A percentile compares a stretch with the other conserved stretches of the same genome.
Evolutionary conservation across 805 yeast species (phyloP).

Genomic region (Barnettozyma sp.): DNA sequence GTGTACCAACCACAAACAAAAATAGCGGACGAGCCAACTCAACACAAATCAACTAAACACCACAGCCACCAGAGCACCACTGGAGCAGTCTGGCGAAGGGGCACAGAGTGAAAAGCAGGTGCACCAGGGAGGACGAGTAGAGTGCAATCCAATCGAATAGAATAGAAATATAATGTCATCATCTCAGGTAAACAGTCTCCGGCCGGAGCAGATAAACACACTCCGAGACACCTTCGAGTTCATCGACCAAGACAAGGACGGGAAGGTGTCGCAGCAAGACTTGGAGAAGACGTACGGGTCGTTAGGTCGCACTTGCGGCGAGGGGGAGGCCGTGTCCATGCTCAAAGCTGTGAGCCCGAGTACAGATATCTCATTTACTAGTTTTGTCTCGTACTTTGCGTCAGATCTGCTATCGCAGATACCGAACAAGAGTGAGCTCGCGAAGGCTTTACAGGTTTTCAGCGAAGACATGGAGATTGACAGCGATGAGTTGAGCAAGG

Average conservation of each 20-base stretch:
- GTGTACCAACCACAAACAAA: too few relatives aligned
- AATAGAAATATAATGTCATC: too few relatives aligned
- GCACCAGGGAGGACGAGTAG: too few relatives aligned
- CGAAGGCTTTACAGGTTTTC: slow-evolving; percentile 54
- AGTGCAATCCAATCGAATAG: too few relatives aligned
- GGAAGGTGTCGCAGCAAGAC: slow-evolving; percentile 49
- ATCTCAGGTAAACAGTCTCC: slow-evolving; percentile 33
- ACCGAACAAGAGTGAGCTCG: slow-evolving; percentile 44
- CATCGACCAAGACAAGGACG: slow-evolving; percentile 79
- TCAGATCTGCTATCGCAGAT: slow-evolving; percentile 44
- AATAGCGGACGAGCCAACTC: too few relatives aligned
- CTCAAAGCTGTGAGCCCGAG: slow-evolving; percentile 15
- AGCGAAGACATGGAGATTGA: slow-evolving; percentile 38
- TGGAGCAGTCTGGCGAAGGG: too few relatives aligned
- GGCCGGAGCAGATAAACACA: slow-evolving; percentile 56
- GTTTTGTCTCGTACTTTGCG: slow-evolving; percentile 58
- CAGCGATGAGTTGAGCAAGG: slow-evolving; percentile 40
- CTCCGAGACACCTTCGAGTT: slow-evolving; percentile 70
- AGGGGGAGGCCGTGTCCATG: slow-evolving; percentile 44
- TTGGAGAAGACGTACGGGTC: slow-evolving; percentile 46
- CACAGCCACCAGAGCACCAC: too few relatives aligned
- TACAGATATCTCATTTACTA: slow-evolving; percentile 46
- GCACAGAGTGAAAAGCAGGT: too few relatives aligned
- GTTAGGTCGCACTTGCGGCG: slow-evolving; percentile 40
- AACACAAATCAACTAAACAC: too few relatives aligned